Percentiles rank a stretch among this genome's conserved stretches.
Conservation (phyloP, 1,284 basidiomycete genomes). For the Pseudozyma sp. region DNA sequence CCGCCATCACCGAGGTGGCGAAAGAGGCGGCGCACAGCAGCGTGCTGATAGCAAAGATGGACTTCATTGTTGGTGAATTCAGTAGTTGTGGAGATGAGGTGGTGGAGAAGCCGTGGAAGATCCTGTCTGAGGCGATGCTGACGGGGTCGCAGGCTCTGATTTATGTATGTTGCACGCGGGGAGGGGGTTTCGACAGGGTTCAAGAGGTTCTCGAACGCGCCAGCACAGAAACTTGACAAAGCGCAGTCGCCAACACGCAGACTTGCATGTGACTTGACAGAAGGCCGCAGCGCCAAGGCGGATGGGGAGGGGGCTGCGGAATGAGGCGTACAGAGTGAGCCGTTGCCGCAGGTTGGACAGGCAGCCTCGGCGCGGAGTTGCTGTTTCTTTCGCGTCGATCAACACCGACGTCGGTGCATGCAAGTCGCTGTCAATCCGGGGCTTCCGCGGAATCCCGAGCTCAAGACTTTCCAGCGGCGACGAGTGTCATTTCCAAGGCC, state of each 20-base stretch:
- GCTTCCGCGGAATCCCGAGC: too few species aligned
- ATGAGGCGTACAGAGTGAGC: constrained; percentile 12
- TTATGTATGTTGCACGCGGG: not conserved
- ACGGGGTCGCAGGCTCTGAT: not conserved
- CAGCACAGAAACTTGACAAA: not conserved
- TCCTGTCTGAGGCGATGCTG: too few species aligned
- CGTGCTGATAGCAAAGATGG: constrained; percentile 10
- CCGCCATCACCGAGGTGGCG: constrained; percentile 5
- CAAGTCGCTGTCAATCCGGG: not conserved
- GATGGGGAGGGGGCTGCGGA: constrained; percentile 3
- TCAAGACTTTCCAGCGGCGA: too few species aligned
- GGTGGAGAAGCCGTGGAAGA: not conserved
- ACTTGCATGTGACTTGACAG: too few species aligned
- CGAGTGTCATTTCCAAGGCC: too few species aligned
- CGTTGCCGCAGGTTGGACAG: too few species aligned
- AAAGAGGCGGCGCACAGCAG: constrained; percentile 15
- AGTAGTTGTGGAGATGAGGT: not conserved
- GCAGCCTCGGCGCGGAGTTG: too few species aligned
- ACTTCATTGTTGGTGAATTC: constrained; percentile 20
- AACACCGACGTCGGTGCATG: constrained; percentile 25
- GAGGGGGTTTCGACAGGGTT: not conserved
- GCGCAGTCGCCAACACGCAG: not conserved
- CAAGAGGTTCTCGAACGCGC: constrained; percentile 2
- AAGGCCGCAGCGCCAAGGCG: too few species aligned
- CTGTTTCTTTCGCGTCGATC: not conserved